Percentiles rank a stretch among this genome's conserved stretches.
These are phyloP conservation scores for Senna tora DNA, from an alignment of 306 rosid species.

Conservation along the genomic window DNA sequence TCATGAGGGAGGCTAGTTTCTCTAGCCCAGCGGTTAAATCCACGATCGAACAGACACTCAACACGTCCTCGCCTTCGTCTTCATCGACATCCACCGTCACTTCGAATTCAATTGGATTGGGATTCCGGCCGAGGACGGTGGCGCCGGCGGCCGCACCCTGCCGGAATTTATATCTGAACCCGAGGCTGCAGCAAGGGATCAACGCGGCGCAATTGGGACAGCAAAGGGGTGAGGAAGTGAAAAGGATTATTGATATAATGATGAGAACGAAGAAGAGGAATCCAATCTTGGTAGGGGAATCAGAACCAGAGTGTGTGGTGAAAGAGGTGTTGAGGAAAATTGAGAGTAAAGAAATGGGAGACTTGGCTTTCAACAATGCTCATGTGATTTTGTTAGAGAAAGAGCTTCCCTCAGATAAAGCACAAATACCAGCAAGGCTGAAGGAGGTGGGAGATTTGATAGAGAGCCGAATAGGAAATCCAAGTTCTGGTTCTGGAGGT, in stretches of 20 bases:
- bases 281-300: constrained; percentile 90
- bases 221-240: constrained; percentile 57
- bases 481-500: constrained; percentile 50
- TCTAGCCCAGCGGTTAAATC: constrained; percentile 72
- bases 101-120: constrained; percentile 51
- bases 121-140: constrained; percentile 41
- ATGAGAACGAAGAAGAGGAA: constrained; percentile 67
- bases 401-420: constrained; percentile 63
- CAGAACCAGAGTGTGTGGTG: constrained; percentile 73
- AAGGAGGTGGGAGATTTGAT: constrained; percentile 71
- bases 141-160: neutral
- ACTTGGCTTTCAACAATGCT: constrained; percentile 51
- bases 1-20: constrained; percentile 76
- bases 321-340: constrained; percentile 72
- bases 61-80: constrained; percentile 21
- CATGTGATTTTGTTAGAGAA: constrained; percentile 70
- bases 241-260: constrained; percentile 62
- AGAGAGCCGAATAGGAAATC: constrained; percentile 53
- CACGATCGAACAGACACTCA: constrained; percentile 60
- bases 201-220: constrained; percentile 42
- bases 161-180: constrained; percentile 57
- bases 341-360: constrained; percentile 69
- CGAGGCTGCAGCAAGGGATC: constrained; percentile 60
- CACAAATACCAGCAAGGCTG: constrained; percentile 51
- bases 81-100: constrained; percentile 37